Evolutionary conservation across 2,329 filamentous ascomycete species (phyloP), one percentile per base, ranked within the genome.

Genomic region (Cucurbitaria berberidis): DNA sequence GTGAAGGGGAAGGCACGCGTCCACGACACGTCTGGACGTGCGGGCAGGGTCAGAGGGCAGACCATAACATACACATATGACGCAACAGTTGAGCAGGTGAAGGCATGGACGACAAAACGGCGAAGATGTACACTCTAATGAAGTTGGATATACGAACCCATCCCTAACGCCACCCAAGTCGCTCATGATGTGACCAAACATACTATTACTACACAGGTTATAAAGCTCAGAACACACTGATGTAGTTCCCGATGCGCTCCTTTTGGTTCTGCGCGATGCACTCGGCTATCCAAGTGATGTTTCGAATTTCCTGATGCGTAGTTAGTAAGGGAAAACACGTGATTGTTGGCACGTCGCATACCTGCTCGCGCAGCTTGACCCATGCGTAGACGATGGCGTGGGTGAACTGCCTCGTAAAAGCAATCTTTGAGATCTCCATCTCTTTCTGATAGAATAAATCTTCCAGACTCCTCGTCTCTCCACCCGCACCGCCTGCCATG

Each of bases 241-340:
- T 99, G 78, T 96, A 99, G 80, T 98, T 99, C 67, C 91, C 90
- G 75, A 99, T 98, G 74, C 95, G 87, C 78, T 99, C 95, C 82
- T 99, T 99, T 79, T 99, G 95, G 81, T 96, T 97, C 80, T 99
- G 95, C 50, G 95, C 95, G 84, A 99, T 99, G 80, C 95, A 99
- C 78, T 99, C 95, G 19, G 95, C 89, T 76, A 99, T 99, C 95
- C 95, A 99, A 45, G 95, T 98, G 72, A 99, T 96, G 78, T 99
- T 99, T 63, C 95, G 90, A 69, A 98, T 97, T 89, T 99, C 95
- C 93, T 98, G 58, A 30, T 9, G 16, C 35, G 6, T 18, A 22
- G 68, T 67, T 47, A 69, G 60, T 53, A 19, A 30, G 1, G 26
- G 3, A 24, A n/a, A 7, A 38, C 5, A 10, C 9, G 16, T n/a